A percentile compares a stretch with the other conserved stretches of the same genome.
Evolutionary conservation across 768 basidiomycete species (phyloP).

Genomic region (Lepiota brunneoincarnata): DNA sequence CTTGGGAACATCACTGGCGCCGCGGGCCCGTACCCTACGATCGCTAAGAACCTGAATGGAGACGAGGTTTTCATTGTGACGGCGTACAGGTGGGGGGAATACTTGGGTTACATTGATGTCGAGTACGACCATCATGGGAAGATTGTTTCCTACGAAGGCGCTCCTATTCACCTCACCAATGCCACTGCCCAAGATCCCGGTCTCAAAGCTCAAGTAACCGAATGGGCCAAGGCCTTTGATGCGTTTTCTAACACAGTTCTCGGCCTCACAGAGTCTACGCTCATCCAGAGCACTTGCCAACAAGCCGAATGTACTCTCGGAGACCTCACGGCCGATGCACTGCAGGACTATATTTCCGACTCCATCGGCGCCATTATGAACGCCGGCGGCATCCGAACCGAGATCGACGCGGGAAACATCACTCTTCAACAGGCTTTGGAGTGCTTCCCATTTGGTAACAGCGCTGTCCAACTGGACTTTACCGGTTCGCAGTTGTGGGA

Average conservation of each 20-base stretch:
- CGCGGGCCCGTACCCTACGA: constrained; percentile 42
- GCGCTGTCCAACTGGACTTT: constrained; percentile 36
- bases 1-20: constrained; percentile 37
- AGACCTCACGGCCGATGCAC: constrained; percentile 39
- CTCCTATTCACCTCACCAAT: constrained; percentile 40
- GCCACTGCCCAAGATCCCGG: constrained; percentile 30
- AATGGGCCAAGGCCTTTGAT: constrained; percentile 38
- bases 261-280: constrained; percentile 30
- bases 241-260: constrained; percentile 31
- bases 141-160: constrained; percentile 37
- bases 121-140: constrained; percentile 36
- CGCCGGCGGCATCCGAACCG: constrained; percentile 39
- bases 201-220: constrained; percentile 34
- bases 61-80: constrained; percentile 49
- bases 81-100: constrained; percentile 44
- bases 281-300: constrained; percentile 40
- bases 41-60: constrained; percentile 37
- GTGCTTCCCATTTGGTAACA: constrained; percentile 43
- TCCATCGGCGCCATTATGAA: constrained; percentile 37
- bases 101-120: constrained; percentile 42
- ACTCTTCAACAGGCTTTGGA: constrained; percentile 37
- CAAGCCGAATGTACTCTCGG: constrained; percentile 41
- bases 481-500: constrained; percentile 40
- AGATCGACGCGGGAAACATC: constrained; percentile 38
- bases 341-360: constrained; percentile 30